Conservation (phyloP, 2,329 filamentous ascomycete genomes). For the Exophiala dermatitidis region DNA sequence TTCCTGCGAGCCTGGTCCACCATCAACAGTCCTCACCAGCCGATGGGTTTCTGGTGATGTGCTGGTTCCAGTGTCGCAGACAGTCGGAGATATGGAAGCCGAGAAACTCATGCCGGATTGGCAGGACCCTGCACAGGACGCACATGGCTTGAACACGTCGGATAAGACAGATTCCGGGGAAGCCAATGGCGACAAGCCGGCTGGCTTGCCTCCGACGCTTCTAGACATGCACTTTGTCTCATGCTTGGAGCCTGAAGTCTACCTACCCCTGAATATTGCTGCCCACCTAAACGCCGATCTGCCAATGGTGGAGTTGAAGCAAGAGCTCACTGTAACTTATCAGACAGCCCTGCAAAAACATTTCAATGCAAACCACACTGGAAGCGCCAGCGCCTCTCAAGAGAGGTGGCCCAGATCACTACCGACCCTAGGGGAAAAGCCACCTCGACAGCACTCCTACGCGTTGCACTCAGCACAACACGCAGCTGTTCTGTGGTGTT, state of each 20-base stretch:
- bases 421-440: conserved; percentile 30
- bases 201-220: conserved; percentile 31
- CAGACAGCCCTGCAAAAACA: conserved; percentile 21
- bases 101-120: conserved; percentile 35
- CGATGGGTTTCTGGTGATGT: conserved; percentile 37
- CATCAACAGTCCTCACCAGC: conserved; percentile 39
- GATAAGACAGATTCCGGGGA: conserved; percentile 29
- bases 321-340: conserved; percentile 22
- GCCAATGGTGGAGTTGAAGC: conserved; percentile 33
- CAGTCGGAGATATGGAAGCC: conserved; percentile 35
- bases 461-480: conserved; percentile 38
- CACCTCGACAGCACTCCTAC: conserved; percentile 36
- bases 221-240: conserved; percentile 41
- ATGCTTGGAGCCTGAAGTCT: conserved; percentile 37
- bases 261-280: conserved; percentile 38
- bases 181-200: conserved; percentile 27
- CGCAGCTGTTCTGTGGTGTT: conserved; percentile 20
- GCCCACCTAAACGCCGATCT: conserved; percentile 37
- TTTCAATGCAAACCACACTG: neutral
- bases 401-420: conserved; percentile 33
- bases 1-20: conserved; percentile 41
- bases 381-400: conserved; percentile 27
- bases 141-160: neutral
- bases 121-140: conserved; percentile 16
- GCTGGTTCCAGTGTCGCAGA: conserved; percentile 29